Evolutionary conservation across 768 basidiomycete species (phyloP).

Genomic region (Bullera alba): DNA sequence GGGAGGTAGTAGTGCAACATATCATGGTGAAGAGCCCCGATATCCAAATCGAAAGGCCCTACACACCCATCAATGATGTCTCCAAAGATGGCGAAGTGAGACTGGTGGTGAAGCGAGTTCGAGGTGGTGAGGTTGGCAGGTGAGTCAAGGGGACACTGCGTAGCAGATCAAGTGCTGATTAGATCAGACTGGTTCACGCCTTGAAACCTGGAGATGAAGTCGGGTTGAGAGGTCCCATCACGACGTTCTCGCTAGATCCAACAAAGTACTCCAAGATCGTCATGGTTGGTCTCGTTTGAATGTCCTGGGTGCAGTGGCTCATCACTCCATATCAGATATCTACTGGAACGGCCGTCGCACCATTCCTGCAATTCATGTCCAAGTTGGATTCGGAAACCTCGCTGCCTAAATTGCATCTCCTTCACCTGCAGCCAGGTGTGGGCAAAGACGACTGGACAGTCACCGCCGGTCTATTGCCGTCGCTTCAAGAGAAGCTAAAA

Average conservation of each 20-base stretch:
- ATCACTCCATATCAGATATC: slow-evolving; percentile 25
- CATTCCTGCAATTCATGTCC: slow-evolving; percentile 41
- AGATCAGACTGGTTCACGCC: slow-evolving; percentile 29
- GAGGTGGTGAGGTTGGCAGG: slow-evolving; percentile 46
- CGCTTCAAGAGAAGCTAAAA: slow-evolving; percentile 13
- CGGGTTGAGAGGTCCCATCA: slow-evolving; percentile 39
- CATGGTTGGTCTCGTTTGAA: slow-evolving; percentile 25
- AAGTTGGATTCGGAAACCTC: slow-evolving; percentile 9
- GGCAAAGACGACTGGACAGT: slow-evolving; percentile 20
- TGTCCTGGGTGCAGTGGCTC: not conserved
- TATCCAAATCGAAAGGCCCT: slow-evolving; percentile 43
- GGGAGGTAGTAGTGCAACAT: slow-evolving; percentile 35
- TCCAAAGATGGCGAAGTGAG: slow-evolving; percentile 24
- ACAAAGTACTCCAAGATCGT: slow-evolving; percentile 30
- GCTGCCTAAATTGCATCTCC: slow-evolving; percentile 18
- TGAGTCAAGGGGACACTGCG: slow-evolving; percentile 16
- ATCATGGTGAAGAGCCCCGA: slow-evolving; percentile 40
- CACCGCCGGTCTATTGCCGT: slow-evolving; percentile 10
- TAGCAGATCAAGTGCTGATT: not conserved
- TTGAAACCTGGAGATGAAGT: slow-evolving; percentile 26
- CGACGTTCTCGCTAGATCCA: slow-evolving; percentile 29
- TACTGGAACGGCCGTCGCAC: slow-evolving; percentile 42
- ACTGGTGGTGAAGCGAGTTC: slow-evolving; percentile 40
- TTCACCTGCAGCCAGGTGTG: slow-evolving; percentile 23
- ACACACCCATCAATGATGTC: slow-evolving; percentile 41